These are phyloP conservation scores for Astrephomene gubernaculifera DNA, from an alignment of 139 green algal species.

Conservation along the genomic window DNA sequence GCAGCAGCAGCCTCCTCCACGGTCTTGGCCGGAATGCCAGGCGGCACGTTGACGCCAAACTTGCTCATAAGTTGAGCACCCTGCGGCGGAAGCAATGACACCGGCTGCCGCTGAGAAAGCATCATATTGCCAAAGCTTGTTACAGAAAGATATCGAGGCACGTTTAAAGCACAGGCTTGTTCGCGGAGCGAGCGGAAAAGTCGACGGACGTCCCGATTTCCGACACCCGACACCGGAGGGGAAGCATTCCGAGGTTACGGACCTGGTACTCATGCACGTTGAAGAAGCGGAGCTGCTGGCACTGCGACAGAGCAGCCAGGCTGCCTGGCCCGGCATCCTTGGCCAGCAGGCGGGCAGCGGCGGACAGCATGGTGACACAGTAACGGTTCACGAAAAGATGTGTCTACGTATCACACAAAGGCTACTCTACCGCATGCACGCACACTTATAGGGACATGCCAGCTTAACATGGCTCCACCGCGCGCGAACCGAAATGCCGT, in stretches of 20 bases:
- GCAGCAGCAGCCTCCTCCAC: conserved; percentile 83
- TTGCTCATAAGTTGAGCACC: conserved; percentile 95
- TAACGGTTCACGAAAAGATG: no score
- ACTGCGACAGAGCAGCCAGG: conserved; percentile 31
- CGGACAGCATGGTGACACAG: conserved; percentile 8
- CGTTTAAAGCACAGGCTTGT: no score
- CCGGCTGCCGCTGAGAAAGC: not conserved
- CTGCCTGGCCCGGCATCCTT: not conserved
- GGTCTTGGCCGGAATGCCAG: conserved; percentile 79
- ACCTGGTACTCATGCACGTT: conserved; percentile 98
- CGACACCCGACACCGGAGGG: not conserved
- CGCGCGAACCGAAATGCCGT: no score
- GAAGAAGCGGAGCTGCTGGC: conserved; percentile 77
- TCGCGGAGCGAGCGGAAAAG: no score
- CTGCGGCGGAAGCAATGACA: conserved; percentile 62
- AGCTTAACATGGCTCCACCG: no score
- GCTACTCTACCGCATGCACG: no score
- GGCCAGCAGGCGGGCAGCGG: not conserved
- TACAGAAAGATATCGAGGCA: no score
- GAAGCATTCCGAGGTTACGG: not conserved
- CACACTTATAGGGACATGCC: no score
- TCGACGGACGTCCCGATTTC: no score
- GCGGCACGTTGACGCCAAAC: conserved; percentile 95
- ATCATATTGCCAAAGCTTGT: no score
- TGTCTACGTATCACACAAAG: no score